phyloP scores from a whole-genome alignment of 1,139 yeast species.

The Kodamaea alishanica region DNA sequence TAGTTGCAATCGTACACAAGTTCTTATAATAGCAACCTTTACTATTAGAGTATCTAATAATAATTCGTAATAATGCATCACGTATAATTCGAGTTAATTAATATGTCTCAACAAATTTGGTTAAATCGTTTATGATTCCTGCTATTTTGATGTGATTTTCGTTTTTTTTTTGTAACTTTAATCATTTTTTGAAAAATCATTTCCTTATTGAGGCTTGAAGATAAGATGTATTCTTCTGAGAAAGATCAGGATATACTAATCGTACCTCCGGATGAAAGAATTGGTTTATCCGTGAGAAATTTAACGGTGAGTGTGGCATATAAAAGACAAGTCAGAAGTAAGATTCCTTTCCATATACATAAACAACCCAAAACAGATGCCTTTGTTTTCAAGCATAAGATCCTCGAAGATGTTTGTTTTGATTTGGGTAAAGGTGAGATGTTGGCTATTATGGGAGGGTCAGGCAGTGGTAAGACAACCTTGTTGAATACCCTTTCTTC shows the following conservation, averaged over 20 bases:
- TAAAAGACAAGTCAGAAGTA: slow-evolving; percentile 5
- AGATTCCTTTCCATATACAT: background rate
- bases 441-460: slow-evolving; percentile 27
- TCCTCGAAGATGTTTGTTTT: slow-evolving; percentile 20
- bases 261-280: slow-evolving; percentile 15
- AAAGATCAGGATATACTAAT: slow-evolving; percentile 5
- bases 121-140: no score
- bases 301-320: slow-evolving; percentile 13
- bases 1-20: no score
- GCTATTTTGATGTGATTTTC: no score
- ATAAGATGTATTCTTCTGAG: no score
- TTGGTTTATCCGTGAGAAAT: slow-evolving; percentile 14
- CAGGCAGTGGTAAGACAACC: slow-evolving; percentile 26
- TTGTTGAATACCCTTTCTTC: slow-evolving; percentile 23
- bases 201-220: no score
- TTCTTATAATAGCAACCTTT: no score
- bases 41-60: no score
- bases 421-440: slow-evolving; percentile 17
- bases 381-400: slow-evolving; percentile 3
- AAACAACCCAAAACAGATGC: slow-evolving; percentile 1
- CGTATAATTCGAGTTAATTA: no score
- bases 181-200: no score
- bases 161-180: no score
- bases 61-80: no score
- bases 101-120: no score